Percentiles rank a stretch among this genome's conserved stretches.
These are phyloP conservation scores for Candida loeiensis DNA, from an alignment of 805 yeast species.

Conservation along the genomic window DNA sequence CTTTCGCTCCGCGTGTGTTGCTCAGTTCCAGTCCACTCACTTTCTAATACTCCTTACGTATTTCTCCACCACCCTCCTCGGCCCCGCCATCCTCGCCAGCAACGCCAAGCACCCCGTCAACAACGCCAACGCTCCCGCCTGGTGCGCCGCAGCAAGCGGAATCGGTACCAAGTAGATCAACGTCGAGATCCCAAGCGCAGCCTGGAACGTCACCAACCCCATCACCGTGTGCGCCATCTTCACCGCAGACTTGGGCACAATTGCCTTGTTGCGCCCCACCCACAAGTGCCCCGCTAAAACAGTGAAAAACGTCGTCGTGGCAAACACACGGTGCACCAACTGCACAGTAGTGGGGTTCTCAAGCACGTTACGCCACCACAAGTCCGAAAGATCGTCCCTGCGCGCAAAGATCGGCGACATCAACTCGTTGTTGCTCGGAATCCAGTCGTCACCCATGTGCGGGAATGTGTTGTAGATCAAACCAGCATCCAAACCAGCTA, in stretches of 20 bases:
- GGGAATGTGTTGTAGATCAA: conserved; percentile 95
- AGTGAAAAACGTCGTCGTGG: conserved; percentile 72
- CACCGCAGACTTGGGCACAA: conserved; percentile 54
- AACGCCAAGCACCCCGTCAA: conserved; percentile 69
- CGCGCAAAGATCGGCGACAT: conserved; percentile 73
- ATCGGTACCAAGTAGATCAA: conserved; percentile 86
- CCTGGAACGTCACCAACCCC: conserved; percentile 85
- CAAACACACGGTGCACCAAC: conserved; percentile 81
- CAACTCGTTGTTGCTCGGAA: conserved; percentile 76
- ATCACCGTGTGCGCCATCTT: conserved; percentile 61
- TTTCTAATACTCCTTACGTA: not conserved
- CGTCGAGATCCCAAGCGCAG: conserved; percentile 80
- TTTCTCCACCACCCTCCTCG: conserved; percentile 19
- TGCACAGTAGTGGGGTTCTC: conserved; percentile 98
- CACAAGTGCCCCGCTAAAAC: conserved; percentile 70
- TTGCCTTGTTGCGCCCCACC: conserved; percentile 50
- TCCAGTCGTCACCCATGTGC: conserved; percentile 82
- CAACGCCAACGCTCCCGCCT: conserved; percentile 91
- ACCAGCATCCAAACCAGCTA: conserved; percentile 98
- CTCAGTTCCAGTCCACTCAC: too few species aligned
- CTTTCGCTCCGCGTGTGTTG: too few species aligned
- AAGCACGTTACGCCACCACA: conserved; percentile 86
- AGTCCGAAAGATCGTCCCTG: conserved; percentile 61
- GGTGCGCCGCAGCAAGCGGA: conserved; percentile 91
- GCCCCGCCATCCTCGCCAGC: conserved; percentile 33